Base-by-base conservation (phyloP, 345 rosid genomes). In the Corchorus capsularis region DNA sequence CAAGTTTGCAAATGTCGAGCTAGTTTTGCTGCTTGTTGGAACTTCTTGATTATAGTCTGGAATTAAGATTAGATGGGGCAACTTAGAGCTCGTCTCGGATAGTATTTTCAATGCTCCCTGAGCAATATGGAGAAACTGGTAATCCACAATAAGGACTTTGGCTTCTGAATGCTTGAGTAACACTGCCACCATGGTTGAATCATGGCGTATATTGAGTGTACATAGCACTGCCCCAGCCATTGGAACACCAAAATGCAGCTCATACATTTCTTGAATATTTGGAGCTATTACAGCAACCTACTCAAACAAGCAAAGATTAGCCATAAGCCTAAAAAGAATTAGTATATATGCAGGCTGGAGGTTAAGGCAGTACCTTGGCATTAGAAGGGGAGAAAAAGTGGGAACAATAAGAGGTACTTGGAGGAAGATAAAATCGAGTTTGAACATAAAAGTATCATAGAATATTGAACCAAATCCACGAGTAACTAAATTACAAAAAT, bases 191-290 rank as follows among this genome's bases (percentile, higher is more conserved):
- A 77, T 82, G 1, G 84, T 63, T 37, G 90, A 75, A 80, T 90
- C 88, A 52, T 86, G 83, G n/a, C 93, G 90, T 12, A 68, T 75
- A 73, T 90, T 90, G 14, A 90, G 83, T 0, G 93, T 78, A 76
- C 91, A 87, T 57, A 90, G 86, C 77, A 90, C 80, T 6, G 89
- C 90, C 71, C 90, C 93, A 0, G 89, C 88, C 91, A 86, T 90
- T 39, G 93, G 93, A 79, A 85, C 89, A 64, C 84, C 89, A 77
- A 90, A 90, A 83, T 90, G 93, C 22, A 90, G 82, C 76, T 90
- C 93, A 57, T 90, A 89, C 83, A 85, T 72, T 32, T 86, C 90
- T 7, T 91, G 91, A 82, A 86, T 70, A 79, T 90, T 90, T 39
- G 91, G 90, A 50, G 85, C 86, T 77, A 90, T 69, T 19, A 75